Percentiles rank a stretch among this genome's conserved stretches.
phyloP scores from a whole-genome alignment of 2,329 filamentous ascomycete genomes.

The Claviceps monticola region DNA sequence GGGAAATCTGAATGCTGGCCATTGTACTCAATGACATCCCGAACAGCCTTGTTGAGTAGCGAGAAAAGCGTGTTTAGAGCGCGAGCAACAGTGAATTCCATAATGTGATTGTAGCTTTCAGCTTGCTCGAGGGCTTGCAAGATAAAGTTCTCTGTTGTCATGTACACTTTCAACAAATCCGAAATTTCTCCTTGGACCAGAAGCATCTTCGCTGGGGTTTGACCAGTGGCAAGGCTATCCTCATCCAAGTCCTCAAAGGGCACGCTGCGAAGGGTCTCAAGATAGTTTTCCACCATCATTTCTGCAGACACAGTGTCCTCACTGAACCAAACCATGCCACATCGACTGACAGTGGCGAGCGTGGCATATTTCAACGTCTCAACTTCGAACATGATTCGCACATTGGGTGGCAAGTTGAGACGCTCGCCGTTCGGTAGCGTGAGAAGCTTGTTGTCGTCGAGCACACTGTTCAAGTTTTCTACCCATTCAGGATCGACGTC shows the following conservation, averaged over 20 bases:
- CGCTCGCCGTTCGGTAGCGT: constrained; percentile 96
- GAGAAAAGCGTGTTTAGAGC: constrained; percentile 91
- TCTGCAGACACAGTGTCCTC: constrained; percentile 87
- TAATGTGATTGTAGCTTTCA: constrained; percentile 79
- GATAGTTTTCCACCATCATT: constrained; percentile 89
- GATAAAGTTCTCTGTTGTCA: constrained; percentile 72
- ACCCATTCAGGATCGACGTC: constrained; percentile 99
- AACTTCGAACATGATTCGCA: constrained; percentile 99
- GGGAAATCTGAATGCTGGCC: constrained; percentile 88
- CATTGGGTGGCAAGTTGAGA: constrained; percentile 84
- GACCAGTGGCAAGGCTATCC: constrained; percentile 64
- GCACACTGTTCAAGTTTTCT: constrained; percentile 97
- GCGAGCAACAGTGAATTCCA: constrained; percentile 90
- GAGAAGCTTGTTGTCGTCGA: constrained; percentile 97
- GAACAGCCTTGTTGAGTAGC: constrained; percentile 82
- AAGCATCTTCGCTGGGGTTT: constrained; percentile 64
- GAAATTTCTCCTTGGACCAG: constrained; percentile 69
- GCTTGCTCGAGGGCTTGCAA: constrained; percentile 64
- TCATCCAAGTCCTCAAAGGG: constrained; percentile 94
- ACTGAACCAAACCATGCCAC: constrained; percentile 99
- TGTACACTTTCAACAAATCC: constrained; percentile 59
- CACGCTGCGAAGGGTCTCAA: constrained; percentile 66
- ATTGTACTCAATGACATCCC: constrained; percentile 92
- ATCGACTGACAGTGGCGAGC: constrained; percentile 95
- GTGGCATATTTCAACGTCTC: constrained; percentile 96